Percentiles rank a stretch among this genome's conserved stretches.
phyloP scores from a whole-genome alignment of 768 basidiomycete genomes.

The Gloeostereum incarnatum region DNA sequence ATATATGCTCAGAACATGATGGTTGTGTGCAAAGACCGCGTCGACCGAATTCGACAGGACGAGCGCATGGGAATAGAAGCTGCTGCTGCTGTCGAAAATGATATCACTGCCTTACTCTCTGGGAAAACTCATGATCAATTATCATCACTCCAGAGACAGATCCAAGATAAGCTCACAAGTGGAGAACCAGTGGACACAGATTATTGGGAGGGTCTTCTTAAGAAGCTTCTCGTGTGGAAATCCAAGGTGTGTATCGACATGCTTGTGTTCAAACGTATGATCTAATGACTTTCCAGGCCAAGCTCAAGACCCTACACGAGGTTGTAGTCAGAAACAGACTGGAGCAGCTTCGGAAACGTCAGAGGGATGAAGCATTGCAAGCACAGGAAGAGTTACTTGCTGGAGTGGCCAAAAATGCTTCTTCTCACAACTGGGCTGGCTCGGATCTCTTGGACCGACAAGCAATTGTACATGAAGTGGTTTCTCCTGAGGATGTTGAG shows the following conservation, averaged over 20 bases:
- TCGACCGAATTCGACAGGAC: constrained; percentile 64
- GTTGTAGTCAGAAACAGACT: constrained; percentile 94
- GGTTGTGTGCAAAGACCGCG: constrained; percentile 87
- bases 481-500: constrained; percentile 54
- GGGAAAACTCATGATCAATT: constrained; percentile 87
- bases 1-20: constrained; percentile 72
- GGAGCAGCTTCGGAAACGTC: constrained; percentile 91
- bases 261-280: constrained; percentile 1
- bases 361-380: constrained; percentile 91
- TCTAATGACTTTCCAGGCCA: constrained; percentile 46
- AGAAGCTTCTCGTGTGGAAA: constrained; percentile 93
- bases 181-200: constrained; percentile 95
- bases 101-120: constrained; percentile 71
- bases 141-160: constrained; percentile 69
- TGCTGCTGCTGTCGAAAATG: constrained; percentile 74
- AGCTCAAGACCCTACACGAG: constrained; percentile 87
- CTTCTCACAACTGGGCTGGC: constrained; percentile 7
- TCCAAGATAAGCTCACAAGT: constrained; percentile 81
- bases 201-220: constrained; percentile 92
- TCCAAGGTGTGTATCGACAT: constrained; percentile 61
- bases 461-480: no score
- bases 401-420: constrained; percentile 59
- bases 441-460: background rate
- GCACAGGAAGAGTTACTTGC: constrained; percentile 88
- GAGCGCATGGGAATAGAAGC: constrained; percentile 60